Conservation (phyloP, 1,284 basidiomycete species). For the Melampsora larici-populina region DNA sequence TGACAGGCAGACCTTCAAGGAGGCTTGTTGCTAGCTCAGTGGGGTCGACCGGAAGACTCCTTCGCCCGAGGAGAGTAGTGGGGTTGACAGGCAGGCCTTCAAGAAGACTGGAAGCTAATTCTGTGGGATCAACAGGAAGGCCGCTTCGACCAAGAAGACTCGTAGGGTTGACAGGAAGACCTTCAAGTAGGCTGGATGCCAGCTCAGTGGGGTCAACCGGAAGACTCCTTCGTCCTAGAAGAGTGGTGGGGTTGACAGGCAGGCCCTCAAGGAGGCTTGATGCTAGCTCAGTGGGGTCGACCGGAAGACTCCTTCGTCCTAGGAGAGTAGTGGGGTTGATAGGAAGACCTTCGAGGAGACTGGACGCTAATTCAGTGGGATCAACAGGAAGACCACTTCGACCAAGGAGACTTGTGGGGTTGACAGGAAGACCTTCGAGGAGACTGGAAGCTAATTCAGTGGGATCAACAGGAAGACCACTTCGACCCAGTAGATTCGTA, state of each 20-base stretch:
- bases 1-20: background rate
- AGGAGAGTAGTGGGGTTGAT: background rate
- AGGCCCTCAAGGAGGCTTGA: background rate
- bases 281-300: background rate
- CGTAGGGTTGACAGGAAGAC: background rate
- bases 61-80: background rate
- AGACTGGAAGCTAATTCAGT: background rate
- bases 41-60: background rate
- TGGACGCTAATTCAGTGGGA: background rate
- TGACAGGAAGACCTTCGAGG: background rate
- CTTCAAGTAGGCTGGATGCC: background rate
- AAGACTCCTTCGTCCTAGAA: background rate
- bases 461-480: background rate
- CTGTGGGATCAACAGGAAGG: background rate
- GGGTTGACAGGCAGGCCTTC: background rate
- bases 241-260: background rate
- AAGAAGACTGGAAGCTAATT: background rate
- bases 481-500: background rate
- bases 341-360: background rate
- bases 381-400: background rate
- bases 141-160: background rate
- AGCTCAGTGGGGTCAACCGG: background rate
- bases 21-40: background rate
- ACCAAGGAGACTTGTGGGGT: background rate
- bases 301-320: background rate